These are phyloP conservation scores for Lepidium aucheri DNA, from an alignment of 345 rosid genomes.

Conservation along the genomic window DNA sequence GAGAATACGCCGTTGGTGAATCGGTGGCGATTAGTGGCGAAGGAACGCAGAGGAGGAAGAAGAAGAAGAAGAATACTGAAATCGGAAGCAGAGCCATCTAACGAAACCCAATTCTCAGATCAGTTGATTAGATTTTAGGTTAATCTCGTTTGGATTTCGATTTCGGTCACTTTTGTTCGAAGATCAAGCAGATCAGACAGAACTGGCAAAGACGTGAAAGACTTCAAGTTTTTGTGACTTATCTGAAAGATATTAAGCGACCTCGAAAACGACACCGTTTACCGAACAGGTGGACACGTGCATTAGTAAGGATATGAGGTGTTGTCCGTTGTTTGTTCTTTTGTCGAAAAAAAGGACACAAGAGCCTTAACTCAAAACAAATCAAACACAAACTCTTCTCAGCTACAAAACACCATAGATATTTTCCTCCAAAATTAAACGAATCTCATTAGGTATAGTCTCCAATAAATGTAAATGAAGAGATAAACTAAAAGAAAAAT, in stretches of 20 bases:
- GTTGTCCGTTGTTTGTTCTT: too few species aligned
- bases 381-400: too few species aligned
- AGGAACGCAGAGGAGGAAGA: conserved; percentile 14
- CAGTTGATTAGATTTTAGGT: not conserved
- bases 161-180: conserved; percentile 10
- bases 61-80: conserved; percentile 17
- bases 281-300: not conserved
- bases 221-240: not conserved
- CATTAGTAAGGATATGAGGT: not conserved
- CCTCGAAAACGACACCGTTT: not conserved
- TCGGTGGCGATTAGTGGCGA: conserved; percentile 28
- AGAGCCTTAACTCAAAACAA: too few species aligned
- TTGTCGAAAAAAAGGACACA: too few species aligned
- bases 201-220: conserved; percentile 6
- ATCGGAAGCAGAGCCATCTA: conserved; percentile 11
- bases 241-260: not conserved
- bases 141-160: not conserved
- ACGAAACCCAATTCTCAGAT: not conserved
- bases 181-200: not conserved
- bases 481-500: too few species aligned
- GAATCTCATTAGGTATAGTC: too few species aligned
- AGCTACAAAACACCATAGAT: too few species aligned
- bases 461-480: too few species aligned
- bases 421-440: too few species aligned
- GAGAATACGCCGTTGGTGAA: conserved; percentile 45